Evolutionary conservation across 495 filamentous ascomycete species (phyloP), one percentile per base, ranked within the genome.

Genomic region (Haplographium delicatum): DNA sequence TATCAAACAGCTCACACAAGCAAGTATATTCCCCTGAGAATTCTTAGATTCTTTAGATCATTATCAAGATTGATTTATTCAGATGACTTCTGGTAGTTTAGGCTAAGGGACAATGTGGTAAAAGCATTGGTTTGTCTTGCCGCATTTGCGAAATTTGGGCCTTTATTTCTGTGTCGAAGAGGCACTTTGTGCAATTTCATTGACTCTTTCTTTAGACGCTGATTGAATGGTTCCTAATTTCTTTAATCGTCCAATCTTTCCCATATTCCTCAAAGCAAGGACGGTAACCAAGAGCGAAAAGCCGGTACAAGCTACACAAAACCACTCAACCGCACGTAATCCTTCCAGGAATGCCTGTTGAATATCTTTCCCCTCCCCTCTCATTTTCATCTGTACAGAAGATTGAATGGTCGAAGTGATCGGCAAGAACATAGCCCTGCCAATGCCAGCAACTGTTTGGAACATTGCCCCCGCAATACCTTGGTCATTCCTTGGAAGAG

Each of bases 401-500:
- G 72, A 75, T 58, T 84, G 75, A 5, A 80, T 64, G 0, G 76
- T 78, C 7, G 79, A 79, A 0, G 69, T 74, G 38, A 83, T 68
- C 0, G 81, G 80, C 23, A 84, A 61, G 1, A 76, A 74, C 25
- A 84, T 66, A 0, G 80, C 70, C 27, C 80, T 59, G 0, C 81
- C 81, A 3, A 82, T 52, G 45, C 80, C 76, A 0, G 73, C 78
- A 44, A 78, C 74, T 0, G 80, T 69, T 46, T 82, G 83, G 51
- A 83, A 73, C 9, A 83, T 65, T 0, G 76, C 81, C 0, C 80
- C 80, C 2, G 79, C 79, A 2, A 84, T 48, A 1, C 78, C 75
- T 55, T 83, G 81, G 45, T 83, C 80, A 20, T 76, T 72, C n/a
- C 71, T 65, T 10, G 80, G 75, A 9, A 85, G 62, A 3, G 69